Evolutionary conservation across 1,284 basidiomycete species (phyloP).

Genomic region (Marasmius oreades): DNA sequence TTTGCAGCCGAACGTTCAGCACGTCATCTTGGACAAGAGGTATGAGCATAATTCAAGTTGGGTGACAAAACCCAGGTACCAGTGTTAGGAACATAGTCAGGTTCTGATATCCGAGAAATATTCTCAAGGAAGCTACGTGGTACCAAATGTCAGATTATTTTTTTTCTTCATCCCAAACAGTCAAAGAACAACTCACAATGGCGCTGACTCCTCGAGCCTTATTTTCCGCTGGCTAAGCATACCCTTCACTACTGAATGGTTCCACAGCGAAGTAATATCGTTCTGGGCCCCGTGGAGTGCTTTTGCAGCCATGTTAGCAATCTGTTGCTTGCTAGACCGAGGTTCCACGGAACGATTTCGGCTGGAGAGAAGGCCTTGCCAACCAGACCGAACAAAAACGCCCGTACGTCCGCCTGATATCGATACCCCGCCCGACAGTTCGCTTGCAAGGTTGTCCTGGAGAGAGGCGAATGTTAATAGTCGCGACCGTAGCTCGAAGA

Average conservation of each 20-base stretch:
- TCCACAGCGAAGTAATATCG: conserved; percentile 63
- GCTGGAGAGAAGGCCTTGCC: conserved; percentile 54
- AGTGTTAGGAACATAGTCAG: conserved; percentile 67
- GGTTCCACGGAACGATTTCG: conserved; percentile 33
- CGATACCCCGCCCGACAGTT: conserved; percentile 61
- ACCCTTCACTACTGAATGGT: conserved; percentile 57
- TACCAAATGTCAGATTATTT: not conserved
- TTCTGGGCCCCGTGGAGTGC: conserved; percentile 44
- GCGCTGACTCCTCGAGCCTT: conserved; percentile 69
- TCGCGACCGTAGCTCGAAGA: conserved; percentile 49
- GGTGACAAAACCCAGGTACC: conserved; percentile 34
- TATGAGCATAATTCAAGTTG: not conserved
- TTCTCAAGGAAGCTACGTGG: conserved; percentile 60
- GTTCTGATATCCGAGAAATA: conserved; percentile 59
- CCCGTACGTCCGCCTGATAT: conserved; percentile 55
- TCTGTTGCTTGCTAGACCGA: conserved; percentile 23
- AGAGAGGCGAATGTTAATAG: conserved; percentile 63
- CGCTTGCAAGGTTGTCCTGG: conserved; percentile 63
- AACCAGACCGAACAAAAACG: conserved; percentile 64
- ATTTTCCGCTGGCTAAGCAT: conserved; percentile 56
- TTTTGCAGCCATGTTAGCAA: conserved; percentile 52
- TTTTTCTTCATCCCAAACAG: not conserved
- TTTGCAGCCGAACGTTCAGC: conserved; percentile 73
- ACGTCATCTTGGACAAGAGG: conserved; percentile 53
- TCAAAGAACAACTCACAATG: conserved; percentile 52